Evolutionary conservation across 176 grass and related monocot species (phyloP), one percentile per base, ranked within the genome.

Genomic region (Phoenix dactylifera): DNA sequence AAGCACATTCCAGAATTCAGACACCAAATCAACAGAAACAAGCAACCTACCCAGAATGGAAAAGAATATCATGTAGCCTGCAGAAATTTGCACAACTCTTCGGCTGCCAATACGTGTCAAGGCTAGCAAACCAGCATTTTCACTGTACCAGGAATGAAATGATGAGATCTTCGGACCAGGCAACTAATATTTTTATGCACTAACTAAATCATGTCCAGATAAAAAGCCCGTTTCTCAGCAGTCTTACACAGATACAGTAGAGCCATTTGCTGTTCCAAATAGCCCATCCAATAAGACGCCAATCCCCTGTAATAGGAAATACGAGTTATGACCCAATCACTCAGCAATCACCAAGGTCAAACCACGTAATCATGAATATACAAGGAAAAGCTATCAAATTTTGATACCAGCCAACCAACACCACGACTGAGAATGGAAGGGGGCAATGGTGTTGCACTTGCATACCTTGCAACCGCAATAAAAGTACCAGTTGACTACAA

Each of bases 41-140:
- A 44, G 2, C 9, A 44, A 44, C 7, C 2, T 44, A 44, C 35
- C 35, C 7, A 44, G 35, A 44, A 44, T 44, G 32, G 93, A 82
- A 44, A 97, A 97, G 81, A 97, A 97, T 67, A 97, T 88, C 93
- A 97, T 97, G 70, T 92, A 97, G 0, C 93, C 93, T 15, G 93
- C 87, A 76, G 93, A 91, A 74, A 97, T 92, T 59, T 97, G 93
- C 35, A 97, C 93, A 26, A 97, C 93, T 57, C 87, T 84, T 56
- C 87, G 69, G 24, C 74, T 97, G 55, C 93, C 93, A 64, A 97
- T 64, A 23, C 65, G 76, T 29, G 87, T 97, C 81, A 97, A 62
- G 18, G 35, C 81, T 60, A 97, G 77, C 64, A 97, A 83, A 60
- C 93, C 93, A 25, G 74, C 19, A 85, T 97, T 97, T 60, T 97